Percentiles rank a stretch among this genome's conserved stretches.
These are phyloP conservation scores for Colletotrichum tropicale DNA, from an alignment of 2,329 filamentous ascomycete genomes.

Conservation along the genomic window DNA sequence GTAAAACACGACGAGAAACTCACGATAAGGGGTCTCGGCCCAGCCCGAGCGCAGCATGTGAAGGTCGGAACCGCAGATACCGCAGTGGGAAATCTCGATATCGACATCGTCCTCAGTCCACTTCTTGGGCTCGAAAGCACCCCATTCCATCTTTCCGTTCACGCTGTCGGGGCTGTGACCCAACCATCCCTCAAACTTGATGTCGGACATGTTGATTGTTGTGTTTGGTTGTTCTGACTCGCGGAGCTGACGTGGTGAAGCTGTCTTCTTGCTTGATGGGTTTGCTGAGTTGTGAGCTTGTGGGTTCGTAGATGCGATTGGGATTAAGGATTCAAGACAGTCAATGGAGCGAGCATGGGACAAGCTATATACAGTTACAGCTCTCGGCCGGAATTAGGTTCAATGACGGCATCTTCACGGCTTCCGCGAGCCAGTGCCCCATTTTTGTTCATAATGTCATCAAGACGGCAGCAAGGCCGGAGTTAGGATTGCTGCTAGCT, in stretches of 20 bases:
- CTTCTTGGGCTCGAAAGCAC: conserved; percentile 64
- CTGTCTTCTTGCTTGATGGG: background rate
- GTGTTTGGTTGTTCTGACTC: background rate
- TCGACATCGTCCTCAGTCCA: conserved; percentile 71
- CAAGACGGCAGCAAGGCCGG: background rate
- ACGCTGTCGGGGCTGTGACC: conserved; percentile 42
- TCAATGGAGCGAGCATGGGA: background rate
- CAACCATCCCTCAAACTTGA: conserved; percentile 59
- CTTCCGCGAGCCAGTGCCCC: background rate
- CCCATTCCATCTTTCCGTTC: conserved; percentile 60
- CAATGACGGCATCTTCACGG: conserved; percentile 15
- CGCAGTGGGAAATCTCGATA: conserved; percentile 69
- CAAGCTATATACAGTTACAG: background rate
- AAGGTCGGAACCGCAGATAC: conserved; percentile 68
- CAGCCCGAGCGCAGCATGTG: conserved; percentile 63
- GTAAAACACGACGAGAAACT: conserved; percentile 18
- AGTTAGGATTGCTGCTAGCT: background rate
- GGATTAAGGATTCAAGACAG: rapidly evolving
- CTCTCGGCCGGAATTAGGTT: background rate
- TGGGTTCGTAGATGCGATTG: background rate
- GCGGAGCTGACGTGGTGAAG: background rate
- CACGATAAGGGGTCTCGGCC: conserved; percentile 45
- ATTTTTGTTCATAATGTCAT: conserved; percentile 1
- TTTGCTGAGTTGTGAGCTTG: background rate
- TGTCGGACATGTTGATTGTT: conserved; percentile 32